Evolutionary conservation across 495 filamentous ascomycete genomes (phyloP).

Genomic region (Entonaema liquescens): DNA sequence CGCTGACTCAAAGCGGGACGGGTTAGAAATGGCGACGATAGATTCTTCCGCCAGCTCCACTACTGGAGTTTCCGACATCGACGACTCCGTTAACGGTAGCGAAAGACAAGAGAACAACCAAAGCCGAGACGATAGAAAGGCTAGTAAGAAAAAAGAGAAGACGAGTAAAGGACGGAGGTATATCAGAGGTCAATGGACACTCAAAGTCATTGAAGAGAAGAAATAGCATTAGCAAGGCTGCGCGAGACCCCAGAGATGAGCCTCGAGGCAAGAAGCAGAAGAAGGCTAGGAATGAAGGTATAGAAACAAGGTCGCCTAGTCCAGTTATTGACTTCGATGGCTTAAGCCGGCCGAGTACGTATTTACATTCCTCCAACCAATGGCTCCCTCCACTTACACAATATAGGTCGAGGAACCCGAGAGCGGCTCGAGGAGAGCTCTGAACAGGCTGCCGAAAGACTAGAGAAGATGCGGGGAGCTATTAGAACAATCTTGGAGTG

Average conservation of each 20-base stretch:
- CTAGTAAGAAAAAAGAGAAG: conserved; percentile 41
- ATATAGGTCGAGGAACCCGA: conserved; percentile 76
- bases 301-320: conserved; percentile 57
- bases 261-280: conserved; percentile 55
- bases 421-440: conserved; percentile 80
- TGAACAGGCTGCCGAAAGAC: conserved; percentile 72
- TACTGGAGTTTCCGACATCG: conserved; percentile 34
- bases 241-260: conserved; percentile 79
- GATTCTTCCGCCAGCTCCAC: conserved; percentile 26
- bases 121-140: conserved; percentile 25
- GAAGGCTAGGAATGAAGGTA: conserved; percentile 44
- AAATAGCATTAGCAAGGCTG: conserved; percentile 69
- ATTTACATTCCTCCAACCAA: not conserved
- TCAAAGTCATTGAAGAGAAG: conserved; percentile 49
- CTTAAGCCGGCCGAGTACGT: conserved; percentile 73
- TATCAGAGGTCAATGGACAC: conserved; percentile 42
- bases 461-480: conserved; percentile 83
- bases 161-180: conserved; percentile 41
- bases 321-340: conserved; percentile 81
- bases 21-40: conserved; percentile 1
- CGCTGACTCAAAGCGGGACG: conserved; percentile 17
- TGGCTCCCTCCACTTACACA: conserved; percentile 17
- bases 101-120: conserved; percentile 23
- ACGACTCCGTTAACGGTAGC: conserved; percentile 38
- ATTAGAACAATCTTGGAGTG: conserved; percentile 93